Evolutionary conservation across 768 basidiomycete genomes (phyloP), one percentile per base, ranked within the genome.

Genomic region (Hygrophorus pudorinus): DNA sequence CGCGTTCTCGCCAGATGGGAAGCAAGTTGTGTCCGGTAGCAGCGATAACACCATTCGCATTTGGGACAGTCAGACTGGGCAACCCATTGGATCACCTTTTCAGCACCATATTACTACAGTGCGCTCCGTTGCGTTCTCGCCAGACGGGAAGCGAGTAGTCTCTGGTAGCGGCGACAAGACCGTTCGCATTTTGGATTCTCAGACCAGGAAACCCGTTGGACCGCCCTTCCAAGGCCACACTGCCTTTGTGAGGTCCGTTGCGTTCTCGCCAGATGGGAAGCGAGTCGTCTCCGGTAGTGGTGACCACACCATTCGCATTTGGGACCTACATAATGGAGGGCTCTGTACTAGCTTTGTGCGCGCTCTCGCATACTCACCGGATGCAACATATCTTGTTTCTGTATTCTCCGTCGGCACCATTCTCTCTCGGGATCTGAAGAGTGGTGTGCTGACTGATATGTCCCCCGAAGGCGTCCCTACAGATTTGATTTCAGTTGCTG

Each of bases 1-100:
- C 8, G 42, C 42, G 3, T 43, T 43, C 42, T 43, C 42, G 16
- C 9, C 66, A 68, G 46, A 49, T 45, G 44, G 29, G 14, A 33
- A 7, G 13, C 30, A 16, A 17, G 29, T 49, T 36, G 35, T 37
- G 1, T 38, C 48, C 21, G 42, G 42, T 21, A 5, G 29, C 16
- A 3, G 5, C 13, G 42, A 43, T 16, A n/a, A 27, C 2, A 7
- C 24, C 30, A 27, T 17, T 5, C 11, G 9, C 7, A 20, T 43
- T 18, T 43, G 31, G 30, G 29, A 32, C 20, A 3, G 2, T 4
- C 2, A 33, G 30, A 34, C 42, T 12, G 42, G 42, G 9, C 33
- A 35, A n/a, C 13, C 33, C 33, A 35, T 35, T 17, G 24, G 24
- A 24, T 35, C 16, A 14, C n/a, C 14, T 4, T 18, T 34, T 18